Base-by-base conservation (phyloP, 371 early-diverging fungal species). In the Syncephalastrum sp. region DNA sequence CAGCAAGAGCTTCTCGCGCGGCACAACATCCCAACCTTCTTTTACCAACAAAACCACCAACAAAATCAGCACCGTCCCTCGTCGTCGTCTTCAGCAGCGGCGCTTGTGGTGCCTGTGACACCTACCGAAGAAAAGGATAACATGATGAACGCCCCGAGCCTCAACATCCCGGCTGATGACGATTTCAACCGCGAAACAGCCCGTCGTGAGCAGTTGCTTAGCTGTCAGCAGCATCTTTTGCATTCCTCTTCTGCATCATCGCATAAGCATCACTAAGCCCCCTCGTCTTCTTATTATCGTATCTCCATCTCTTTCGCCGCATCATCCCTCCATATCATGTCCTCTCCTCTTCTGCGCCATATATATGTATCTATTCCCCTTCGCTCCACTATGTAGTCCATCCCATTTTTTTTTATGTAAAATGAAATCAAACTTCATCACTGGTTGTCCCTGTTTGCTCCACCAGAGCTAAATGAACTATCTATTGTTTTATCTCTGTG, bases 1-100 rank as follows among this genome's bases (percentile, higher is more conserved):
- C 74, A 71, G 54, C 74, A 73, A 59, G 69, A 65, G 17, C 41
- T 74, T 17, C 46, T 76, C 42, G 60, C 69, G 41, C 60, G 59
- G 47, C 60, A 52, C 56, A 59, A 57, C 52, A 61, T 57, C 56
- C 14, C 48, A 44, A 13, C 41, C 27, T 46, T 41, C 42, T 24
- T 23, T n/a, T 24, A 44, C 19, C 54, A 17, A 12, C 54, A 42
- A 13, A 21, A 14, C 24, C 54, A 54, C 17, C 54, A 44, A 4
- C 27, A 19, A 17, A 29, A 53, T 53, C 47, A 45, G 45, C 53
- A 46, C 41, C 24, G 53, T 14, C 27, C 19, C 17, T 15, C 54
- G 17, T 15, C 49, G 6, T 19, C 56, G 1, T 56, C 56, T 49
- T 48, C 17, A 17, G 56, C 61, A 12, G 56, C 61, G 2, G 60